Evolutionary conservation across 768 basidiomycete genomes (phyloP).

Genomic region (Boletellus emodensis): DNA sequence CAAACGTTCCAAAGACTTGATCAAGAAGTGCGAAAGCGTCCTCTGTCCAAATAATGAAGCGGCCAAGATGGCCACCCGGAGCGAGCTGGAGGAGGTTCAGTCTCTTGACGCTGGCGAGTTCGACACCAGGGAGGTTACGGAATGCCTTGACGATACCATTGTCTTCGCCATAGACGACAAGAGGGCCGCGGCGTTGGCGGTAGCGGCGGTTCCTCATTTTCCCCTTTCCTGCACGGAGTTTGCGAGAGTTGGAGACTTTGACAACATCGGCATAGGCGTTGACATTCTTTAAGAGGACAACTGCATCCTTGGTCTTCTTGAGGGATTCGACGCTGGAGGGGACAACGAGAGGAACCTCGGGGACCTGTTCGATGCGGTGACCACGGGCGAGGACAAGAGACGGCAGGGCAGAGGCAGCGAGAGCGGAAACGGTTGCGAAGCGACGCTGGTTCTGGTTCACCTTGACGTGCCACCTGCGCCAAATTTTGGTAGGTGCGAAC

Average conservation of each 20-base stretch:
- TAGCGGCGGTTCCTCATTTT: slow-evolving; percentile 96
- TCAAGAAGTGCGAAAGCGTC: slow-evolving; percentile 89
- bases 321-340: slow-evolving; percentile 75
- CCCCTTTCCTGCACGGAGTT: slow-evolving; percentile 94
- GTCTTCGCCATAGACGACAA: slow-evolving; percentile 96
- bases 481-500: slow-evolving; percentile 99
- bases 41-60: slow-evolving; percentile 99
- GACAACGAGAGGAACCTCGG: slow-evolving; percentile 95
- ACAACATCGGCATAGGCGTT: slow-evolving; percentile 88
- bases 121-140: slow-evolving; percentile 98
- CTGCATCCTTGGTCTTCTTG: slow-evolving; percentile 96
- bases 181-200: slow-evolving; percentile 95
- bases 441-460: slow-evolving; percentile 99
- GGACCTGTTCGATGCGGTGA: slow-evolving; percentile 95
- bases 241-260: slow-evolving; percentile 97
- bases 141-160: slow-evolving; percentile 97
- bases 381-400: slow-evolving; percentile 98
- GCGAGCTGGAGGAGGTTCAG: slow-evolving; percentile 99
- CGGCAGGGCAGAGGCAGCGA: slow-evolving; percentile 93
- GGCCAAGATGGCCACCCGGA: slow-evolving; percentile 97
- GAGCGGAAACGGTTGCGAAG: slow-evolving; percentile 95
- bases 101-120: slow-evolving; percentile 88
- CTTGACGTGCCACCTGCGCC: slow-evolving; percentile 99
- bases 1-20: slow-evolving; percentile 92
- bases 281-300: slow-evolving; percentile 86